phyloP scores from a whole-genome alignment of 192 early-diverging fungal species.

The Coemansia sp. region DNA sequence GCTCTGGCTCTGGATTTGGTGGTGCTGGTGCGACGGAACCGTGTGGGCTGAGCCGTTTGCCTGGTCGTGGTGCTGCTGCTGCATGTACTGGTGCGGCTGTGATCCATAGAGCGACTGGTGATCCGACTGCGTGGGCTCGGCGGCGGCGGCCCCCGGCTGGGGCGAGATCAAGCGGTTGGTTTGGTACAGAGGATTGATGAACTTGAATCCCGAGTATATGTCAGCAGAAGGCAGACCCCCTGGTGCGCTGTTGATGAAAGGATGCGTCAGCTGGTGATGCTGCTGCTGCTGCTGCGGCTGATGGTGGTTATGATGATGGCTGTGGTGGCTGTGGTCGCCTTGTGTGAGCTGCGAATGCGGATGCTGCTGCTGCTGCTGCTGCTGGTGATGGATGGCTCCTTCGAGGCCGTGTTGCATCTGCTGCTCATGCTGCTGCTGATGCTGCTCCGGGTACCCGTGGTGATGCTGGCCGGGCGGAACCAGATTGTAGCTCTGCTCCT shows the following conservation, averaged over 20 bases:
- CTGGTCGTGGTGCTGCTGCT: conserved; percentile 10
- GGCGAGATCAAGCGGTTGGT: conserved; percentile 34
- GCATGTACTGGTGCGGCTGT: conserved; percentile 22
- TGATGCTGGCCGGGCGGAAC: conserved; percentile 9
- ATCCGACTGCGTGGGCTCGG: conserved; percentile 10
- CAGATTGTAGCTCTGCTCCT: conserved; percentile 9
- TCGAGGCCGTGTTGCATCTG: conserved; percentile 18
- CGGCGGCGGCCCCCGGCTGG: background rate
- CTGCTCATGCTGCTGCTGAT: conserved; percentile 13
- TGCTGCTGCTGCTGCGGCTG: conserved; percentile 17
- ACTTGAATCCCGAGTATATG: conserved; percentile 45
- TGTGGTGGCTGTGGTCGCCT: background rate
- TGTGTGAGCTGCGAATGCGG: background rate
- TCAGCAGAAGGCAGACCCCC: conserved; percentile 32
- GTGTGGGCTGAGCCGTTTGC: conserved; percentile 4
- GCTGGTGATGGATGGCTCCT: conserved; percentile 3
- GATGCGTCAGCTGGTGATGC: conserved; percentile 22
- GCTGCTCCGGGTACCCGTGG: conserved; percentile 1
- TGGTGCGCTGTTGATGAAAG: conserved; percentile 27
- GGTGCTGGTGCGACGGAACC: conserved; percentile 37
- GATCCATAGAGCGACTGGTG: conserved; percentile 19
- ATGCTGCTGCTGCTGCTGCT: conserved; percentile 22
- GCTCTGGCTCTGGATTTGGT: background rate
- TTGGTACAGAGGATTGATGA: conserved; percentile 47
- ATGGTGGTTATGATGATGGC: conserved; percentile 14